A percentile compares a stretch with the other conserved stretches of the same genome.
phyloP scores from a whole-genome alignment of 2,329 filamentous ascomycete species.

The Fusarium brevicatenulatum region DNA sequence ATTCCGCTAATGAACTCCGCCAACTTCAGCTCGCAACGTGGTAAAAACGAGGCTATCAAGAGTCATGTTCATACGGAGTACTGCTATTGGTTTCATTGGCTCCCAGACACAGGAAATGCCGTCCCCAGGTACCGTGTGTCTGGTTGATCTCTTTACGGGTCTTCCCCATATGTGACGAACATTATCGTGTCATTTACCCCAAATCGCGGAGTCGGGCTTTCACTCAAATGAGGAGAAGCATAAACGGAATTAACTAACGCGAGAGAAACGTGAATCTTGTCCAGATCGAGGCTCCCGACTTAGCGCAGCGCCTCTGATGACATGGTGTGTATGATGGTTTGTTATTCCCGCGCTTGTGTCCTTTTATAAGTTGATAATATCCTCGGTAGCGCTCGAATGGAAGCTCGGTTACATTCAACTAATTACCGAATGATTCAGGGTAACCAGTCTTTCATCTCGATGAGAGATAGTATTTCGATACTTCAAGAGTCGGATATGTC shows the following conservation, averaged over 20 bases:
- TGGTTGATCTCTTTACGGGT: slow-evolving; percentile 25
- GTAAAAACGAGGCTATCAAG: slow-evolving; percentile 9
- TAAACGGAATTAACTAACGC: slow-evolving; percentile 5
- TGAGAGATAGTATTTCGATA: neutral
- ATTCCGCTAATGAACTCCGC: slow-evolving; percentile 19
- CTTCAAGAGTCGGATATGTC: slow-evolving; percentile 1
- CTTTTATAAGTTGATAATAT: neutral
- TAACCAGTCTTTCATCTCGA: neutral
- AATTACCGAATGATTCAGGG: neutral
- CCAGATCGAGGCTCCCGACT: slow-evolving; percentile 4
- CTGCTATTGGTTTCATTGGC: slow-evolving; percentile 13
- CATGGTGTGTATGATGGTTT: slow-evolving; percentile 6
- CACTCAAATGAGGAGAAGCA: slow-evolving; percentile 37
- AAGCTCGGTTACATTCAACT: slow-evolving; percentile 23
- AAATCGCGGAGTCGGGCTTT: slow-evolving; percentile 14
- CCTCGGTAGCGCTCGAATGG: slow-evolving; percentile 35
- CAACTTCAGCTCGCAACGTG: neutral
- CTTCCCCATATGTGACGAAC: slow-evolving; percentile 16
- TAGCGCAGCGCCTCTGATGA: slow-evolving; percentile 15
- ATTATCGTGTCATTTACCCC: slow-evolving; percentile 12
- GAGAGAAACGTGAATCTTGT: neutral
- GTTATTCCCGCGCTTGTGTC: slow-evolving; percentile 37
- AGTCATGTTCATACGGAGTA: slow-evolving; percentile 11
- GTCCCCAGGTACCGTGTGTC: slow-evolving; percentile 8
- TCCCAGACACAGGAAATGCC: slow-evolving; percentile 19